A percentile compares a stretch with the other conserved stretches of the same genome.
phyloP scores from a whole-genome alignment of 169 alveolate genomes.

The Plasmodium adleri region DNA sequence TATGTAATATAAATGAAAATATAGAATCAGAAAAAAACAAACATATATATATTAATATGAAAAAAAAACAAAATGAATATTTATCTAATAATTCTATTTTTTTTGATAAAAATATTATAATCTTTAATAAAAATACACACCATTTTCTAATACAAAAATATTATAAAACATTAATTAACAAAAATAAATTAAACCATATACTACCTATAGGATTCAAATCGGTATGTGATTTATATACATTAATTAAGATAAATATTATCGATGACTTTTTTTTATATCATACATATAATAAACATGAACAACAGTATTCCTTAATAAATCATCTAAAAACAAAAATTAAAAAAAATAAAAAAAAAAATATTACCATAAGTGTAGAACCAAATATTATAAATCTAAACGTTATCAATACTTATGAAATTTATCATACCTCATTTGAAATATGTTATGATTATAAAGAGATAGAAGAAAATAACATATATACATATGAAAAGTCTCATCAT shows the following conservation, averaged over 20 bases:
- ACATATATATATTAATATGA: too few relatives aligned
- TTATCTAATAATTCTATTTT: slow-evolving; percentile 21
- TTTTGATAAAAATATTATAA: slow-evolving; percentile 17
- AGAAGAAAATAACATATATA: too few relatives aligned
- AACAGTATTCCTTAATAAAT: too few relatives aligned
- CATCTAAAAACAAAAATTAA: too few relatives aligned
- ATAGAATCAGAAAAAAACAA: too few relatives aligned
- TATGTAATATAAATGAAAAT: slow-evolving; percentile 1
- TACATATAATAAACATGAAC: not conserved
- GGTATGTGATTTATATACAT: slow-evolving; percentile 13
- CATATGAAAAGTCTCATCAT: too few relatives aligned
- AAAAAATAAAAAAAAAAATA: not conserved
- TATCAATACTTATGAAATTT: slow-evolving; percentile 25
- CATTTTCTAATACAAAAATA: slow-evolving; percentile 7
- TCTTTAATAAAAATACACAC: slow-evolving; percentile 22
- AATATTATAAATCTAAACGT: slow-evolving; percentile 6
- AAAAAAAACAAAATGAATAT: not conserved
- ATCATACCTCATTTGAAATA: slow-evolving; percentile 26
- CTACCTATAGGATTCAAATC: slow-evolving; percentile 13
- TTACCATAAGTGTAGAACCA: slow-evolving; percentile 12
- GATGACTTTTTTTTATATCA: slow-evolving; percentile 38
- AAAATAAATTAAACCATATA: not conserved
- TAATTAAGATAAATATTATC: slow-evolving; percentile 7
- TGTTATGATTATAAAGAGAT: slow-evolving; percentile 13
- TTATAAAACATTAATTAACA: slow-evolving; percentile 38